These are phyloP conservation scores for Ophiostoma quercus DNA, from an alignment of 2,329 filamentous ascomycete species.

Conservation along the genomic window DNA sequence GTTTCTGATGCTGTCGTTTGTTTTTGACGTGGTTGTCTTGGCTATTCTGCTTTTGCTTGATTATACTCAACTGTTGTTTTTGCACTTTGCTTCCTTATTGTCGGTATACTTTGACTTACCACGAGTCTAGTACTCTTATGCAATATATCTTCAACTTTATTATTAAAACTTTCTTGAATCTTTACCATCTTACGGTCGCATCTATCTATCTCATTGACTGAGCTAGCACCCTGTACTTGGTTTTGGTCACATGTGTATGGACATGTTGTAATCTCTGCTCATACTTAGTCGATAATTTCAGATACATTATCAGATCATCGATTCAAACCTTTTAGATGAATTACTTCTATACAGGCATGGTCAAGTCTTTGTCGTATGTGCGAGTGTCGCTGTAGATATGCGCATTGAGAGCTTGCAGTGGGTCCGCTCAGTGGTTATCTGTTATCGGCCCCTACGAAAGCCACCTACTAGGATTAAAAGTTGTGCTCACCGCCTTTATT, in stretches of 20 bases:
- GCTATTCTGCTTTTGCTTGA: neutral
- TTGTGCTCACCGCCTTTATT: conserved; percentile 23
- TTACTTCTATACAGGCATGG: too few relatives aligned
- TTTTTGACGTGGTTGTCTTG: neutral
- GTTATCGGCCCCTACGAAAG: conserved; percentile 1
- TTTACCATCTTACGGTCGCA: neutral
- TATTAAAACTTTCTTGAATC: neutral
- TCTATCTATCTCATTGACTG: neutral
- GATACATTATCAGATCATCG: too few relatives aligned
- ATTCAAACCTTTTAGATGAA: too few relatives aligned
- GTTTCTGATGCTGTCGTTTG: neutral
- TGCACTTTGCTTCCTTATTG: neutral
- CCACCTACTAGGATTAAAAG: neutral
- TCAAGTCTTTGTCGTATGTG: neutral
- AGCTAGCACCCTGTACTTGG: neutral
- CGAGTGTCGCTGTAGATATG: neutral
- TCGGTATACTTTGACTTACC: neutral
- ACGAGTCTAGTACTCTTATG: neutral
- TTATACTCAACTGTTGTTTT: conserved; percentile 6
- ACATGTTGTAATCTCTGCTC: too few relatives aligned
- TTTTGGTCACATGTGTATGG: neutral
- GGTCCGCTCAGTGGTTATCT: neutral
- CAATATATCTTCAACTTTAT: neutral
- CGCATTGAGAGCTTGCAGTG: neutral
- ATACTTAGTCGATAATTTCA: too few relatives aligned